A percentile compares a stretch with the other conserved stretches of the same genome.
Evolutionary conservation across 2,329 filamentous ascomycete genomes (phyloP).

Genomic region (Rhynchosporium graminicola): DNA sequence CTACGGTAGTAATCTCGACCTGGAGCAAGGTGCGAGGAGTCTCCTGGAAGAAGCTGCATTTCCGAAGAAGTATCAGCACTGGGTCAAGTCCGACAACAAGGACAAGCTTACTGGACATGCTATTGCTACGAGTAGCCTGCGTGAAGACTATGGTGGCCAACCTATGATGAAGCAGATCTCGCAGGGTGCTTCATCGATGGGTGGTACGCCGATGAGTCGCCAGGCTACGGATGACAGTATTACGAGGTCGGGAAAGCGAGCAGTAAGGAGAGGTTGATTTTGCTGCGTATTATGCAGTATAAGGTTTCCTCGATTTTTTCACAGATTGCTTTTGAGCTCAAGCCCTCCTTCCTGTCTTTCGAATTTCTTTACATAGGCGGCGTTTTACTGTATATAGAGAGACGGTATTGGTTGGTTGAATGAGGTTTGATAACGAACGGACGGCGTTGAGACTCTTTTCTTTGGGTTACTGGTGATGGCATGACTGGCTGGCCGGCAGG

Average conservation of each 20-base stretch:
- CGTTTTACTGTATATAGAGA: background rate
- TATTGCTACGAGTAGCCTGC: conserved; percentile 21
- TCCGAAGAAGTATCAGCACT: conserved; percentile 27
- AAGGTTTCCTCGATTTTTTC: background rate
- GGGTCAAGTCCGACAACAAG: conserved; percentile 24
- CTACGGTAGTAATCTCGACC: conserved; percentile 37
- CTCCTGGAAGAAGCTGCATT: conserved; percentile 33
- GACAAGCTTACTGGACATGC: conserved; percentile 11
- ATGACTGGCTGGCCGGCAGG: background rate
- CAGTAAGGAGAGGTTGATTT: conserved; percentile 7
- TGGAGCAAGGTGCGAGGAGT: conserved; percentile 34
- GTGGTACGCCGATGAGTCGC: conserved; percentile 20
- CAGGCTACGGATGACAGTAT: conserved; percentile 24
- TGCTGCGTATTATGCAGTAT: background rate
- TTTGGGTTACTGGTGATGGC: background rate
- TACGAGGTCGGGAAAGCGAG: conserved; percentile 11
- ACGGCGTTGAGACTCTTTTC: background rate
- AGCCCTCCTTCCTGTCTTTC: too few species aligned
- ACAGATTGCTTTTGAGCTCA: too few species aligned
- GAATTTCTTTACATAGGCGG: background rate
- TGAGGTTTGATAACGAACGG: background rate
- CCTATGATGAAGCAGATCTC: conserved; percentile 27
- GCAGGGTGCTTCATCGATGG: conserved; percentile 19
- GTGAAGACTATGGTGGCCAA: conserved; percentile 26
- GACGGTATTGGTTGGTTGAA: background rate